Percentiles rank a stretch among this genome's conserved stretches.
phyloP scores from a whole-genome alignment of 352 stramenopile species.

The Phytophthora fragariae region DNA sequence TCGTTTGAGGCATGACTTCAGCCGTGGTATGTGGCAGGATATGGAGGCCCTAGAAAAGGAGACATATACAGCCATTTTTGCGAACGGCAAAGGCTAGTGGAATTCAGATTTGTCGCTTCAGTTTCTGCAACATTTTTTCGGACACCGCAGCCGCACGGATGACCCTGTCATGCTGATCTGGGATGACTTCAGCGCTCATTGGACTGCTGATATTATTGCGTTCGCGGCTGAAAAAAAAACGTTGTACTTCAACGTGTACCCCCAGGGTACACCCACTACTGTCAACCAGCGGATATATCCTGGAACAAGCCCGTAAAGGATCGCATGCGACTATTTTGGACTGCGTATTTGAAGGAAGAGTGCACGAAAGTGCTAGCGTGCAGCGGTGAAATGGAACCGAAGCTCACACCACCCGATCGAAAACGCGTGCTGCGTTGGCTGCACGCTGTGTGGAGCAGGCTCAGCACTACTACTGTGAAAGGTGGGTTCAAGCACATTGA shows the following conservation, averaged over 20 bases:
- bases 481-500: no score
- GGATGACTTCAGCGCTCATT: no score
- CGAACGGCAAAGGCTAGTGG: conserved; percentile 39
- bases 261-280: conserved; percentile 20
- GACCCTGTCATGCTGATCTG: no score
- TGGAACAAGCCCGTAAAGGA: conserved; percentile 37
- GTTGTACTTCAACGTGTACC: conserved; percentile 19
- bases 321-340: background rate
- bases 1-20: conserved; percentile 35
- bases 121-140: conserved; percentile 32
- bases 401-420: no score
- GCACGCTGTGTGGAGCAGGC: no score
- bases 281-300: conserved; percentile 27
- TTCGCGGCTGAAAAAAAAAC: conserved; percentile 19
- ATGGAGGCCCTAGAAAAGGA: conserved; percentile 23
- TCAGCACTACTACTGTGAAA: no score
- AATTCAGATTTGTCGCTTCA: conserved; percentile 15
- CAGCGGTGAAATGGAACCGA: background rate
- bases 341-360: conserved; percentile 1
- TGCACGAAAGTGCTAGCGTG: background rate
- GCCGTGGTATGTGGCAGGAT: conserved; percentile 24
- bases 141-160: background rate
- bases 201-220: conserved; percentile 17
- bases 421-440: no score
- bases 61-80: conserved; percentile 24